Evolutionary conservation across 139 green algal genomes (phyloP).

Genomic region (Picochlorum sp.): DNA sequence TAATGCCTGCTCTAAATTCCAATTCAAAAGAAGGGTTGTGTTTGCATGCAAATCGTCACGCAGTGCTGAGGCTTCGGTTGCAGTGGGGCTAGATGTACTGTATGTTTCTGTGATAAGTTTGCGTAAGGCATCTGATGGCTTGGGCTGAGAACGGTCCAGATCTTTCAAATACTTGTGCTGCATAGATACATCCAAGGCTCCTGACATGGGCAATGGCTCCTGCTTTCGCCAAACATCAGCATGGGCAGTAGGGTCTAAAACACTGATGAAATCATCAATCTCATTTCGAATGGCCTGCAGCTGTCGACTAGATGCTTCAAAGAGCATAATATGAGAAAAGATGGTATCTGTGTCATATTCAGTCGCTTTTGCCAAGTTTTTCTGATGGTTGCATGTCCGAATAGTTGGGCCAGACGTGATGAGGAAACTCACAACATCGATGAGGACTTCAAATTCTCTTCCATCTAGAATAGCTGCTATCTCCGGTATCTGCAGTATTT

Average conservation of each 20-base stretch:
- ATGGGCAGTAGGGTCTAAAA: not conserved
- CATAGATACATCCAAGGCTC: not conserved
- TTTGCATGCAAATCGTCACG: too few relatives aligned
- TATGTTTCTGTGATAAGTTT: too few relatives aligned
- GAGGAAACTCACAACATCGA: conserved; percentile 39
- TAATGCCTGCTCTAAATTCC: conserved; percentile 35
- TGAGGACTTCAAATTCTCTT: conserved; percentile 56
- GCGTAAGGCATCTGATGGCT: too few relatives aligned
- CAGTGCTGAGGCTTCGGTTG: too few relatives aligned
- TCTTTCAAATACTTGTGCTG: too few relatives aligned
- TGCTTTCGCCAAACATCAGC: not conserved
- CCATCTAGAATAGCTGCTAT: conserved; percentile 48
- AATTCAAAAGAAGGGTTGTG: conserved; percentile 31
- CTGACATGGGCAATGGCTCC: not conserved
- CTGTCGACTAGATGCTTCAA: not conserved
- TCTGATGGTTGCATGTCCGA: conserved; percentile 14
- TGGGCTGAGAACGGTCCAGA: too few relatives aligned
- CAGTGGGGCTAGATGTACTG: too few relatives aligned
- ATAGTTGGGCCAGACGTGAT: conserved; percentile 21
- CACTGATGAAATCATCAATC: not conserved
- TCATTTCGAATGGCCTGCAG: not conserved
- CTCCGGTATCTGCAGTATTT: conserved; percentile 21
- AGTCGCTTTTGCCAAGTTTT: conserved; percentile 9
- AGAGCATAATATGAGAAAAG: not conserved
- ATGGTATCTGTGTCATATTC: not conserved